Evolutionary conservation across 1,284 basidiomycete genomes (phyloP).

Genomic region (Sphagnurus paluster): DNA sequence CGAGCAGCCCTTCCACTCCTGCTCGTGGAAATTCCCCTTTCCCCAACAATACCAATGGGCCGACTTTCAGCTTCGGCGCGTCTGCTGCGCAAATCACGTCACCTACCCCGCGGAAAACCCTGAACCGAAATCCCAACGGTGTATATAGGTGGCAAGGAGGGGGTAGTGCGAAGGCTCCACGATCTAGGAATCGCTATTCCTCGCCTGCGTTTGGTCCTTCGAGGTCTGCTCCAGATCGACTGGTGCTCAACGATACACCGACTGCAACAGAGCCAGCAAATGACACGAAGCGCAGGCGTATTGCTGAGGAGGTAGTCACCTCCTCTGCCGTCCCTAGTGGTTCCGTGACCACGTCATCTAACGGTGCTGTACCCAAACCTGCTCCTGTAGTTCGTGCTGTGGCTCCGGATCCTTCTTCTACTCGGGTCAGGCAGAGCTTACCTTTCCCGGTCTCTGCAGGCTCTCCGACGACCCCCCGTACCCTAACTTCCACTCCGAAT

Average conservation of each 20-base stretch:
- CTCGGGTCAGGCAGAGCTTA: slow-evolving; percentile 20
- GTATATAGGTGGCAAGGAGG: slow-evolving; percentile 66
- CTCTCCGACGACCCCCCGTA: slow-evolving; percentile 25
- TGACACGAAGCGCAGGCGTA: slow-evolving; percentile 62
- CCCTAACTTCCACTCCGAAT: slow-evolving; percentile 9
- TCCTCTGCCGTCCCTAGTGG: slow-evolving; percentile 32
- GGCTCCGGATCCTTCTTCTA: slow-evolving; percentile 27
- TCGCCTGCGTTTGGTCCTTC: slow-evolving; percentile 66
- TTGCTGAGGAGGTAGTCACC: slow-evolving; percentile 44
- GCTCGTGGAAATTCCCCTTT: slow-evolving; percentile 43
- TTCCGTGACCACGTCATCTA: slow-evolving; percentile 7
- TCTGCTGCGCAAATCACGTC: slow-evolving; percentile 21
- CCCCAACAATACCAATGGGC: slow-evolving; percentile 7
- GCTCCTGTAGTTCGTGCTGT: slow-evolving; percentile 20
- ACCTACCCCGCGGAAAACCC: slow-evolving; percentile 45
- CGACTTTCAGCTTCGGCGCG: slow-evolving; percentile 21
- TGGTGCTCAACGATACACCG: slow-evolving; percentile 38
- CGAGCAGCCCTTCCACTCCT: slow-evolving; percentile 44
- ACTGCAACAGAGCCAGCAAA: slow-evolving; percentile 39
- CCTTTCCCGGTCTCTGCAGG: slow-evolving; percentile 24
- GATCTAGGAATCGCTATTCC: slow-evolving; percentile 58
- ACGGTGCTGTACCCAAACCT: slow-evolving; percentile 1
- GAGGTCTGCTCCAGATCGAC: slow-evolving; percentile 38
- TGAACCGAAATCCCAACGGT: slow-evolving; percentile 72
- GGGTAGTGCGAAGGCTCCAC: slow-evolving; percentile 57